phyloP scores from a whole-genome alignment of 495 filamentous ascomycete species.

The Pyrenula massariospora region DNA sequence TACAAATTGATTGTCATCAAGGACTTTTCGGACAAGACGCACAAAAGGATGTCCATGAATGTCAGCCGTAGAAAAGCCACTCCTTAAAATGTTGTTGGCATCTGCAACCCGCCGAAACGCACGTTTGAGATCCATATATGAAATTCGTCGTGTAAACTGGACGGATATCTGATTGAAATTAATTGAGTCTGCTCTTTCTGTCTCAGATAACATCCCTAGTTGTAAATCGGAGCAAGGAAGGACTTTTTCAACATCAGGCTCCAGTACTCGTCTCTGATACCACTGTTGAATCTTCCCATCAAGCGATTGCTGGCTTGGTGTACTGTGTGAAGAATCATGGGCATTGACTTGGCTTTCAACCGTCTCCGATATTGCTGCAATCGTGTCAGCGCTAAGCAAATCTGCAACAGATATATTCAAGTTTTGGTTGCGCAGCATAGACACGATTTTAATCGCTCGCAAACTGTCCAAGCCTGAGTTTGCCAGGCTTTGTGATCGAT shows the following conservation, averaged over 20 bases:
- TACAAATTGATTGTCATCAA: constrained; percentile 29
- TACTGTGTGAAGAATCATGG: background rate
- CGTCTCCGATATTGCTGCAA: constrained; percentile 5
- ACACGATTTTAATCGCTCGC: constrained; percentile 53
- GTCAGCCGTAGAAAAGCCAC: constrained; percentile 48
- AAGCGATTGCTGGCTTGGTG: background rate
- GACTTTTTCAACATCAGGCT: constrained; percentile 34
- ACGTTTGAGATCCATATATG: constrained; percentile 18
- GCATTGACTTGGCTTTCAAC: background rate
- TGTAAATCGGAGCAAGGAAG: constrained; percentile 59
- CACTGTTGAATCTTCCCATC: background rate
- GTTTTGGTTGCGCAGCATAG: constrained; percentile 39
- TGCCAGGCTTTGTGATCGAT: constrained; percentile 30
- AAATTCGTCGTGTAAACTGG: constrained; percentile 23
- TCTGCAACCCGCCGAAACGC: constrained; percentile 36
- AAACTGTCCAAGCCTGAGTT: constrained; percentile 61
- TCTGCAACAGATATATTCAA: constrained; percentile 38
- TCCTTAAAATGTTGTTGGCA: constrained; percentile 53
- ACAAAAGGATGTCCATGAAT: constrained; percentile 35
- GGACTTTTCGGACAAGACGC: constrained; percentile 47
- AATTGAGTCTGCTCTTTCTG: constrained; percentile 32
- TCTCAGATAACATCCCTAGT: constrained; percentile 66
- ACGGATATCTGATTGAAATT: constrained; percentile 72
- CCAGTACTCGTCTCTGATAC: background rate
- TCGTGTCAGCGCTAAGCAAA: constrained; percentile 42